A percentile compares a stretch with the other conserved stretches of the same genome.
phyloP scores from a whole-genome alignment of 2,329 filamentous ascomycete species.

The Didymella glomerata region DNA sequence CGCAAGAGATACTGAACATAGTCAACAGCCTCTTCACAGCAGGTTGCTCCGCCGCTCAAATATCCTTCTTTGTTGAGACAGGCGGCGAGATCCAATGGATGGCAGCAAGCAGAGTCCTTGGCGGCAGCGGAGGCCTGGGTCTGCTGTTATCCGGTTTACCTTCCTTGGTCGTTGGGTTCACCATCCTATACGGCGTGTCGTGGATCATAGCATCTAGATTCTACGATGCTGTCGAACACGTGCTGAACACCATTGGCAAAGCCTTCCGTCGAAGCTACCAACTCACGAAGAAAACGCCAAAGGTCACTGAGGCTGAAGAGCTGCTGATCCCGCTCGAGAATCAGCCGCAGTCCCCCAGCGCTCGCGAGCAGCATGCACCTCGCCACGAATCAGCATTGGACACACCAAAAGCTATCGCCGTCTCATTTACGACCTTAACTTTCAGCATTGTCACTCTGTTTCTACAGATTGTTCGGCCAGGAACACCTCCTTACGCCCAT shows the following conservation, averaged over 20 bases:
- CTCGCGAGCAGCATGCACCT: background rate
- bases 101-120: slow-evolving; percentile 27
- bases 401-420: slow-evolving; percentile 19
- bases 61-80: slow-evolving; percentile 28
- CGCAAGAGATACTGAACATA: background rate
- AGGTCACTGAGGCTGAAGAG: slow-evolving; percentile 16
- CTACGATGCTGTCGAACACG: slow-evolving; percentile 23
- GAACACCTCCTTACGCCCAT: slow-evolving; percentile 27
- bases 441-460: slow-evolving; percentile 13
- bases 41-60: slow-evolving; percentile 27
- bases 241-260: slow-evolving; percentile 9
- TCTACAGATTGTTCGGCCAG: slow-evolving; percentile 25
- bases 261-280: slow-evolving; percentile 19
- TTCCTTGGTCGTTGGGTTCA: slow-evolving; percentile 18
- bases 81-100: slow-evolving; percentile 33
- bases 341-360: slow-evolving; percentile 2
- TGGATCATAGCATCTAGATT: slow-evolving; percentile 23
- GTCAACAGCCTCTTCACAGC: slow-evolving; percentile 21
- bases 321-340: slow-evolving; percentile 22
- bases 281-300: slow-evolving; percentile 13
- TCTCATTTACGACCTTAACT: slow-evolving; percentile 21
- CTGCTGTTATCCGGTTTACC: slow-evolving; percentile 26
- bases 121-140: slow-evolving; percentile 28
- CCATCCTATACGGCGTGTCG: slow-evolving; percentile 20
- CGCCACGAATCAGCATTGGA: background rate